Conservation (phyloP, 2,329 filamentous ascomycete genomes). For the Mycosphaerella arachidis region DNA sequence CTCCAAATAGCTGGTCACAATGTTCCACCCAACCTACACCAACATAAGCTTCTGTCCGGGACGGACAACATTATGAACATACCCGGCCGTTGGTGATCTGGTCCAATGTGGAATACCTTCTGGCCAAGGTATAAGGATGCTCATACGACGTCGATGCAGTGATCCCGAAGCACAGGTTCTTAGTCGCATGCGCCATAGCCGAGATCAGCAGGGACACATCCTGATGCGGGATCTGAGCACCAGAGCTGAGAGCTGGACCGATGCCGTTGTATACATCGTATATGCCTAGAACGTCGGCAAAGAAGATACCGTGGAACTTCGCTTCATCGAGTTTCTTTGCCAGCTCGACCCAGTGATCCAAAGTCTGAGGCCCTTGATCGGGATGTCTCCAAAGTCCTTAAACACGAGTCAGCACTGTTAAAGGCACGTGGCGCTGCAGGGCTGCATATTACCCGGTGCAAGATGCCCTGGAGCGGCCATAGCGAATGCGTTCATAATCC, state of each 20-base stretch:
- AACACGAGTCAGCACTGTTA: background rate
- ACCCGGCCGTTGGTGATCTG: slow-evolving; percentile 36
- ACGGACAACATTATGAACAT: background rate
- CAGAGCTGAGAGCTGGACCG: slow-evolving; percentile 53
- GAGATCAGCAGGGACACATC: slow-evolving; percentile 44
- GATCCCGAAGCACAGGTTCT: slow-evolving; percentile 39
- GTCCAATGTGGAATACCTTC: slow-evolving; percentile 35
- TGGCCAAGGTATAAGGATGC: slow-evolving; percentile 34
- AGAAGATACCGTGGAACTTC: slow-evolving; percentile 50
- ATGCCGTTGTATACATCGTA: slow-evolving; percentile 45
- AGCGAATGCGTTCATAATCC: slow-evolving; percentile 47
- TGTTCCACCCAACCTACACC: slow-evolving; percentile 41
- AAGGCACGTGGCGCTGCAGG: background rate
- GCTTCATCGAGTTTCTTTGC: slow-evolving; percentile 47
- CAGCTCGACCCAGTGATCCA: slow-evolving; percentile 46
- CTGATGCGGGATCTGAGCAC: slow-evolving; percentile 64
- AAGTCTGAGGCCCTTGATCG: slow-evolving; percentile 36
- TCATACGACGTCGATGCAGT: slow-evolving; percentile 38
- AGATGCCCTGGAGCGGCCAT: slow-evolving; percentile 47
- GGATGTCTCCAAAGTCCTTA: slow-evolving; percentile 31
- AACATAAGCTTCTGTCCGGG: background rate
- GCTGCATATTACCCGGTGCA: slow-evolving; percentile 35
- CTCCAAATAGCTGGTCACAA: slow-evolving; percentile 48
- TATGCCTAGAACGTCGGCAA: slow-evolving; percentile 47
- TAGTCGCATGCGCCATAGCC: slow-evolving; percentile 44